Evolutionary conservation across 176 grass and related monocot genomes (phyloP), one percentile per base, ranked within the genome.

Genomic region (Aegilops bicornis): DNA sequence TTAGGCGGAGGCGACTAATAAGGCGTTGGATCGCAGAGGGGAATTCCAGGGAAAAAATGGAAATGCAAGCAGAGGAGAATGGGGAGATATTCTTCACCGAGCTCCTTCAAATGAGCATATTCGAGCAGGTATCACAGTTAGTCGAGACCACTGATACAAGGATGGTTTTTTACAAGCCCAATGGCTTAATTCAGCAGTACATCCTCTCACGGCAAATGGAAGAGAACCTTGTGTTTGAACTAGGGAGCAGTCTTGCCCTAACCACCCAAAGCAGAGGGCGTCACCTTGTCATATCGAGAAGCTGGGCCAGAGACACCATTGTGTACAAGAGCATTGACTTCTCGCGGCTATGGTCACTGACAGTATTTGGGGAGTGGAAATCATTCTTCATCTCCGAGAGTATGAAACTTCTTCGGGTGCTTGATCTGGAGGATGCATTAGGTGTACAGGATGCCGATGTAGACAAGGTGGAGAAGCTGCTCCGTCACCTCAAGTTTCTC

Each of bases 11-110:
- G 16, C 70, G 83, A 48, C 58, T 92, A 7, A 8, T 79, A 1
- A 83, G 70, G 83, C 82, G 90, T 4, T 92, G 90, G 90, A 79
- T 92, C 2, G 83, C 78, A 0, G 90, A 89, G 35, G 90, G 90
- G 0, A 77, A 72, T 13, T 27, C 39, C 2, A 59, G 6, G 3
- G 52, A 31, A 2, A 70, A 13, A 6, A 31, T 6, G 56, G 8
- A 2, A 64, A 15, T 0, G 1, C 27, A 27, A 27, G 83, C 64
- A 0, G 76, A 85, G 22, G 42, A 89, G 8, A 3, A 27, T 0
- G 84, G 11, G 0, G 43, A 87, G 68, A 1, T 0, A 0, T 85
- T 16, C 78, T 87, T 92, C 29, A 1, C 78, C 1, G 45, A 87
- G 0, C 67, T 92, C 0, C 15, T 89, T 1, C 2, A 84, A 0